Percentiles rank a stretch among this genome's conserved stretches.
Conservation (phyloP, 169 alveolate species). For the Plasmodium billcollinsi region DNA sequence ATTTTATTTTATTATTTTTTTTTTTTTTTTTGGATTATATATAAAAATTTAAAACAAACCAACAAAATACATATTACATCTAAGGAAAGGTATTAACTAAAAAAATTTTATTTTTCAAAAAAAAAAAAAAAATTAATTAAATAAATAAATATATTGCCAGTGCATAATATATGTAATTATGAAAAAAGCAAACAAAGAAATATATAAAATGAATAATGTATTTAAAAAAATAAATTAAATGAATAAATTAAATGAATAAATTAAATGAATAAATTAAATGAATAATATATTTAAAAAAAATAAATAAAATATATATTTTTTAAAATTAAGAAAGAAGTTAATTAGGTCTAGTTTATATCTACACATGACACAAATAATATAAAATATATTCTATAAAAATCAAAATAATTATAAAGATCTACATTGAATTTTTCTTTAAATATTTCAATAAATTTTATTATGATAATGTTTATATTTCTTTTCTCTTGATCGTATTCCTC, state of each 20-base stretch:
- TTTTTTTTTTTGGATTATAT: too few relatives aligned
- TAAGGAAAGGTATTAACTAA: too few relatives aligned
- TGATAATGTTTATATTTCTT: conserved; percentile 51
- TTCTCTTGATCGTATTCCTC: conserved; percentile 30
- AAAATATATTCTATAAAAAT: conserved; percentile 72
- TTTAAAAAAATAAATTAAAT: too few relatives aligned
- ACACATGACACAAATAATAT: conserved; percentile 61
- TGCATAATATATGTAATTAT: too few relatives aligned
- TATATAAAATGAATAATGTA: background rate
- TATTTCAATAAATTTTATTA: conserved; percentile 68
- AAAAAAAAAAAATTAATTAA: too few relatives aligned
- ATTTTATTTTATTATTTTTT: too few relatives aligned
- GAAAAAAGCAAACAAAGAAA: background rate
- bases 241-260: too few relatives aligned
- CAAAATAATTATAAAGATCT: conserved; percentile 52
- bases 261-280: background rate
- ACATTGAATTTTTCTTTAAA: conserved; percentile 56
- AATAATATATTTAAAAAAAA: background rate
- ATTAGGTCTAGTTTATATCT: conserved; percentile 9
- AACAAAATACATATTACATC: too few relatives aligned
- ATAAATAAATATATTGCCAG: too few relatives aligned
- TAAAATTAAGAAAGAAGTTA: too few relatives aligned
- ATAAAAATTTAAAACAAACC: too few relatives aligned
- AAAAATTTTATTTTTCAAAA: too few relatives aligned
- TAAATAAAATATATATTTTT: background rate